Percentiles rank a stretch among this genome's conserved stretches.
Evolutionary conservation across 2,329 filamentous ascomycete species (phyloP).

Genomic region (Ophiognomonia clavigignenti-juglandacearum): DNA sequence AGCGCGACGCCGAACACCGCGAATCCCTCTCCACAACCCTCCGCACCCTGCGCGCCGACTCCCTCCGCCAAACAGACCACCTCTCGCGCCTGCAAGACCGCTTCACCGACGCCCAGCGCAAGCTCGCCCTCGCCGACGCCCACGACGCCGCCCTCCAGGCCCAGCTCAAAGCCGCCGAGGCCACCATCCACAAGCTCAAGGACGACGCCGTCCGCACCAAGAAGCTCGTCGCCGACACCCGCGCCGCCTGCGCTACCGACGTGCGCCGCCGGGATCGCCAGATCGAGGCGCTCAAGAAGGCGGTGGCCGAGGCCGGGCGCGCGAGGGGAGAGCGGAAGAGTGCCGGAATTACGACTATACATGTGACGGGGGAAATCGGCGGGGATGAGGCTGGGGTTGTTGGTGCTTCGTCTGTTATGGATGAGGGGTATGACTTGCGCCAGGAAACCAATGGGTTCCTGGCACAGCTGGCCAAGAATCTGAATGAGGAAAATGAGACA

Average conservation of each 20-base stretch:
- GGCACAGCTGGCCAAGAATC: constrained; percentile 72
- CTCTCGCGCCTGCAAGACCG: constrained; percentile 55
- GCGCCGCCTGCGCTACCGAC: constrained; percentile 84
- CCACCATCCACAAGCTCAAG: constrained; percentile 68
- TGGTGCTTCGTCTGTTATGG: constrained; percentile 26
- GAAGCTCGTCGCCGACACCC: constrained; percentile 73
- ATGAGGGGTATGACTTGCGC: constrained; percentile 64
- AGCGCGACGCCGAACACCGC: constrained; percentile 86
- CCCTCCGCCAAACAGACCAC: constrained; percentile 67
- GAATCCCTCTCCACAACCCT: constrained; percentile 78
- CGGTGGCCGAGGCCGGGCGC: constrained; percentile 67
- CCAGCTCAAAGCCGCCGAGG: constrained; percentile 70
- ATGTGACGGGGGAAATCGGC: constrained; percentile 49
- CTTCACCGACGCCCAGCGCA: constrained; percentile 49
- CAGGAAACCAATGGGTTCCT: constrained; percentile 90
- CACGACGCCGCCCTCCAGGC: constrained; percentile 65
- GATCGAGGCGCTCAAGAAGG: constrained; percentile 82
- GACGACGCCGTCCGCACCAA: constrained; percentile 81
- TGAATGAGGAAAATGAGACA: constrained; percentile 90
- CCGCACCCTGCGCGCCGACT: constrained; percentile 69
- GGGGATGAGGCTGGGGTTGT: constrained; percentile 33
- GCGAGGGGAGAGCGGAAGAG: constrained; percentile 53
- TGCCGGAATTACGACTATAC: constrained; percentile 52
- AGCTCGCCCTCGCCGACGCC: constrained; percentile 56
- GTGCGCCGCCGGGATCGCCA: constrained; percentile 85